Percentiles rank a stretch among this genome's conserved stretches.
phyloP scores from a whole-genome alignment of 768 basidiomycete species.

The Kwoniella dendrophila region DNA sequence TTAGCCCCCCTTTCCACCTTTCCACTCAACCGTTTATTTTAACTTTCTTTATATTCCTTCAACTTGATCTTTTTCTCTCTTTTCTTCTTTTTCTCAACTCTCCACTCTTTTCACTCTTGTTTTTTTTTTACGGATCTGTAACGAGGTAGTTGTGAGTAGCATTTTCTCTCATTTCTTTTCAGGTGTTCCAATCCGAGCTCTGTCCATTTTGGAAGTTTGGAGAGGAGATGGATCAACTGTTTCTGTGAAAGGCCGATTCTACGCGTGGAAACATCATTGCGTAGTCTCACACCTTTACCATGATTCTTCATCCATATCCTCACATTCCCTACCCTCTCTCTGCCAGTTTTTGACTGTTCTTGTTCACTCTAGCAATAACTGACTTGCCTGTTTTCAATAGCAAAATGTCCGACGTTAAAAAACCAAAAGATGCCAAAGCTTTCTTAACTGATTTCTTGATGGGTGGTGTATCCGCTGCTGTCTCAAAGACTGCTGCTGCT shows the following conservation, averaged over 20 bases:
- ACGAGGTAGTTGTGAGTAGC: constrained; percentile 16
- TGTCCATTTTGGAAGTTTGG: too few species aligned
- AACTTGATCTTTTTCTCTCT: constrained; percentile 24
- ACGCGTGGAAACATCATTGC: too few species aligned
- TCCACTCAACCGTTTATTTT: too few species aligned
- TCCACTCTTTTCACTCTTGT: constrained; percentile 51
- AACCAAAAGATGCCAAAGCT: constrained; percentile 85
- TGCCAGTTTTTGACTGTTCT: not conserved
- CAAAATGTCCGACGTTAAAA: constrained; percentile 58
- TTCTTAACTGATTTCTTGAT: constrained; percentile 65
- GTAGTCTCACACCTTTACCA: too few species aligned
- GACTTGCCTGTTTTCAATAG: constrained; percentile 17
- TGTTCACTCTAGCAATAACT: constrained; percentile 10
- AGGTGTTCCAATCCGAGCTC: too few species aligned
- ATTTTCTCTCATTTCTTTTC: not conserved
- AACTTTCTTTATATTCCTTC: too few species aligned
- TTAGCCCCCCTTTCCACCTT: constrained; percentile 46
- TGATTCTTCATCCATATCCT: too few species aligned
- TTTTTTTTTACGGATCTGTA: constrained; percentile 41
- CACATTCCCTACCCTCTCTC: not conserved
- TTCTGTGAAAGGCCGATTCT: too few species aligned
- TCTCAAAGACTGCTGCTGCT: constrained; percentile 97
- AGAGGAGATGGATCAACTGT: too few species aligned
- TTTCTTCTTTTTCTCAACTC: constrained; percentile 51
- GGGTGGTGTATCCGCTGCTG: constrained; percentile 68